These are phyloP conservation scores for Boletellus sp. DNA, from an alignment of 768 basidiomycete species.

Conservation along the genomic window DNA sequence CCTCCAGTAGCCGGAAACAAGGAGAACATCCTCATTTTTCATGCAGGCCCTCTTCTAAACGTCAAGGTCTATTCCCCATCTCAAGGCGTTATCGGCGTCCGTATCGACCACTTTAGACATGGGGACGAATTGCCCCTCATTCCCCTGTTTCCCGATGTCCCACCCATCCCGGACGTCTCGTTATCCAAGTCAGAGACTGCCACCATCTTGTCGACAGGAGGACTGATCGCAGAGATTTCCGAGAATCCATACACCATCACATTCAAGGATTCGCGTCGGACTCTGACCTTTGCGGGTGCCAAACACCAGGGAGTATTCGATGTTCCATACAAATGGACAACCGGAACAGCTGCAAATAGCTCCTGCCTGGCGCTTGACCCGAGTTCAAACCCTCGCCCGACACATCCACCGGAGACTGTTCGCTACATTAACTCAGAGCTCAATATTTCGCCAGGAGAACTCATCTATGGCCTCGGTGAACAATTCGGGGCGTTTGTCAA, in stretches of 20 bases:
- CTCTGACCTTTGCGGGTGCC: constrained; percentile 38
- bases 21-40: background rate
- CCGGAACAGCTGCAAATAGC: constrained; percentile 46
- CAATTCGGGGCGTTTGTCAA: constrained; percentile 73
- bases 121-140: constrained; percentile 45
- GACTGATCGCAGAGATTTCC: constrained; percentile 50
- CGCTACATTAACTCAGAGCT: constrained; percentile 56
- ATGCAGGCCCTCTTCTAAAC: constrained; percentile 16
- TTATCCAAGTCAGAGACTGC: constrained; percentile 25
- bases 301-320: constrained; percentile 56
- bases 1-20: background rate
- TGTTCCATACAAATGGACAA: constrained; percentile 54
- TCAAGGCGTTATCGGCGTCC: constrained; percentile 53
- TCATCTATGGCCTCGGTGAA: constrained; percentile 72
- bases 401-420: constrained; percentile 38
- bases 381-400: constrained; percentile 54
- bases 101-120: constrained; percentile 52
- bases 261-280: constrained; percentile 44
- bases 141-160: constrained; percentile 59
- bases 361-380: constrained; percentile 56
- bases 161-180: constrained; percentile 42
- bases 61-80: constrained; percentile 53
- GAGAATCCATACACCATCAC: constrained; percentile 60
- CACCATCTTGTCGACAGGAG: constrained; percentile 42
- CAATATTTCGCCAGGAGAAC: constrained; percentile 64